Percentiles rank a stretch among this genome's conserved stretches.
Evolutionary conservation across 352 stramenopile genomes (phyloP).

Genomic region (Phytophthora brassicae): DNA sequence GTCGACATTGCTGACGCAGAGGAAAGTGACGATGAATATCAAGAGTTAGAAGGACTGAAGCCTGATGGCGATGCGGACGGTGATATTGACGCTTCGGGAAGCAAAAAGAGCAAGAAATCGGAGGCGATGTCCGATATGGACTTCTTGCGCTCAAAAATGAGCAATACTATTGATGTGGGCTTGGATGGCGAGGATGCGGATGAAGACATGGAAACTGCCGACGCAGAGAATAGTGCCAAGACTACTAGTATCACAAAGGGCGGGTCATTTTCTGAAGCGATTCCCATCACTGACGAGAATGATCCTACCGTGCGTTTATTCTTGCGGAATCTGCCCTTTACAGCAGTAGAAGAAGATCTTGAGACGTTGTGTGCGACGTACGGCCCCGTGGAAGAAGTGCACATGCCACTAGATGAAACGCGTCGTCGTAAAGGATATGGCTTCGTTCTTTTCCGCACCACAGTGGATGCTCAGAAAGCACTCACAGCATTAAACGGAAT

Average conservation of each 20-base stretch:
- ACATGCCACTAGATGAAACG: conserved; percentile 96
- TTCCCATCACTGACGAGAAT: conserved; percentile 22
- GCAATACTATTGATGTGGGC: conserved; percentile 89
- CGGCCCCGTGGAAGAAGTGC: conserved; percentile 90
- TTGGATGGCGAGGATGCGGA: conserved; percentile 29
- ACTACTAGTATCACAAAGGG: conserved; percentile 4
- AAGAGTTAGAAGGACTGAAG: conserved; percentile 34
- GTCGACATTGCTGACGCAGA: conserved; percentile 35
- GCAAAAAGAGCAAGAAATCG: conserved; percentile 21
- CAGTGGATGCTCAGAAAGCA: conserved; percentile 87
- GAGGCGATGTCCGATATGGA: conserved; percentile 89
- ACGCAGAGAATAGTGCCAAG: conserved; percentile 15
- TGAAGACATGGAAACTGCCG: conserved; percentile 41
- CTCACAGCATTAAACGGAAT: conserved; percentile 91
- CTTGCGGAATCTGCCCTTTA: conserved; percentile 97
- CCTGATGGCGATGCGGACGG: conserved; percentile 35
- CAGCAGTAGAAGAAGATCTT: conserved; percentile 96
- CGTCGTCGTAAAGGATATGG: conserved; percentile 96
- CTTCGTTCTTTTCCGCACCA: conserved; percentile 96
- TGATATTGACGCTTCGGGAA: conserved; percentile 29
- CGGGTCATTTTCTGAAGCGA: conserved; percentile 8
- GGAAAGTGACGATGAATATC: conserved; percentile 42
- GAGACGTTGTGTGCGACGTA: conserved; percentile 89
- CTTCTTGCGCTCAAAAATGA: conserved; percentile 94
- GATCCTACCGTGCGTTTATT: conserved; percentile 91